phyloP scores from a whole-genome alignment of 1,139 yeast genomes.

The Blastobotrys elegans region DNA sequence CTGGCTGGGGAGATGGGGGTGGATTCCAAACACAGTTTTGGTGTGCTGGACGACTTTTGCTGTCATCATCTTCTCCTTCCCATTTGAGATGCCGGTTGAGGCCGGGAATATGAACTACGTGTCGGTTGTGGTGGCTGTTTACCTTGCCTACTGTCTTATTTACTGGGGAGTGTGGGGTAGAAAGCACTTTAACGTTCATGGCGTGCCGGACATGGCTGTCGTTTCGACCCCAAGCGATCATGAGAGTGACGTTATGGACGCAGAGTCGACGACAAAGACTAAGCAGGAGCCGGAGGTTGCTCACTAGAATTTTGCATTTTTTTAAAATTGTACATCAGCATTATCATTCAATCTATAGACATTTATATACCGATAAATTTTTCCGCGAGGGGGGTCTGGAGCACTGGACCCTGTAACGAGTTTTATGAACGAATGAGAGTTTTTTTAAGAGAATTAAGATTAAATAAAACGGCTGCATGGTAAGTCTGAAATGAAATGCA shows the following conservation, averaged over 20 bases:
- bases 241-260: neutral
- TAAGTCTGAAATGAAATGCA: too few relatives aligned
- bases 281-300: too few relatives aligned
- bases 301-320: too few relatives aligned
- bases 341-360: too few relatives aligned
- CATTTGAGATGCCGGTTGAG: slow-evolving; percentile 65
- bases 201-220: neutral
- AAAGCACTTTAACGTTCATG: slow-evolving; percentile 10
- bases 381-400: too few relatives aligned
- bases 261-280: too few relatives aligned
- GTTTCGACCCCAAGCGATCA: neutral
- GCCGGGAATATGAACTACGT: slow-evolving; percentile 64
- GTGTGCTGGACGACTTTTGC: slow-evolving; percentile 59
- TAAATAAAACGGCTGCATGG: too few relatives aligned
- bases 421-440: too few relatives aligned
- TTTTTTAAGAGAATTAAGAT: too few relatives aligned
- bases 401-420: too few relatives aligned
- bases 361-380: too few relatives aligned
- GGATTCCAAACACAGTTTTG: slow-evolving; percentile 51
- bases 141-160: slow-evolving; percentile 10
- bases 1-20: slow-evolving; percentile 60
- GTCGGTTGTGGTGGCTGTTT: slow-evolving; percentile 13
- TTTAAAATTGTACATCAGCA: too few relatives aligned
- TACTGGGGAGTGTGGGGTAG: slow-evolving; percentile 14
- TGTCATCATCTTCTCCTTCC: slow-evolving; percentile 64